Evolutionary conservation across 495 filamentous ascomycete genomes (phyloP).

Genomic region (Aspergillus kassunensis): DNA sequence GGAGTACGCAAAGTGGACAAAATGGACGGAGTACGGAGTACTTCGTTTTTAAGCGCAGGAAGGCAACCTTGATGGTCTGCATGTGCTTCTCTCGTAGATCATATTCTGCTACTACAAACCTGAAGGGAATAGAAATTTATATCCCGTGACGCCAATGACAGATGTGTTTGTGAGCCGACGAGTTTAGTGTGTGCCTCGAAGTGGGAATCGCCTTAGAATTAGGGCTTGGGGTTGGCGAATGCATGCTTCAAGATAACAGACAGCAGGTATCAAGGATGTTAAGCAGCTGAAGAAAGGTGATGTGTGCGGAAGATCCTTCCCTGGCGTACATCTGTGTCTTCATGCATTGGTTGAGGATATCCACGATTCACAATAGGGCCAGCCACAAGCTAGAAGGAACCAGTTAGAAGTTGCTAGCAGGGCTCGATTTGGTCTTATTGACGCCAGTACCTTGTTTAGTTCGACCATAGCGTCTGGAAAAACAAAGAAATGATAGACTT

Average conservation of each 20-base stretch:
- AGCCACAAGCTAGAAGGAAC: conserved; percentile 15
- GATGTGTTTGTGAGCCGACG: not conserved
- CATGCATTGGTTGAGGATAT: conserved; percentile 12
- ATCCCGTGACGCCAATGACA: not conserved
- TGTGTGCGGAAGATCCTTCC: not conserved
- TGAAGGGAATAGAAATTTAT: conserved; percentile 2
- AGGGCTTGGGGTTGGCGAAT: not conserved
- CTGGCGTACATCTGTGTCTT: conserved; percentile 6
- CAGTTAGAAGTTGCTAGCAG: conserved; percentile 11
- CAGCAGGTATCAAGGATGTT: not conserved
- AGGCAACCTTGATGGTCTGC: not conserved
- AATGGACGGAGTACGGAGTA: conserved; percentile 2
- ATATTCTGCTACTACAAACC: not conserved
- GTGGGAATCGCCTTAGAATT: not conserved
- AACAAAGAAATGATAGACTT: not conserved
- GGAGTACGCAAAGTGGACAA: not conserved
- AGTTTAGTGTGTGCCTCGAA: not conserved
- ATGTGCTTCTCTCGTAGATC: not conserved
- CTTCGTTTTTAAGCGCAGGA: not conserved
- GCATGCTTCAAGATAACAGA: not conserved
- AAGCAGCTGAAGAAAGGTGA: conserved; percentile 6
- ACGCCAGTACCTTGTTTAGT: conserved; percentile 5
- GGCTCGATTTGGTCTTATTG: not conserved
- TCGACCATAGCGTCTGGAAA: not conserved
- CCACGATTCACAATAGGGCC: conserved; percentile 20